phyloP scores from a whole-genome alignment of 768 basidiomycete species.

The Tephrocybe sp. region DNA sequence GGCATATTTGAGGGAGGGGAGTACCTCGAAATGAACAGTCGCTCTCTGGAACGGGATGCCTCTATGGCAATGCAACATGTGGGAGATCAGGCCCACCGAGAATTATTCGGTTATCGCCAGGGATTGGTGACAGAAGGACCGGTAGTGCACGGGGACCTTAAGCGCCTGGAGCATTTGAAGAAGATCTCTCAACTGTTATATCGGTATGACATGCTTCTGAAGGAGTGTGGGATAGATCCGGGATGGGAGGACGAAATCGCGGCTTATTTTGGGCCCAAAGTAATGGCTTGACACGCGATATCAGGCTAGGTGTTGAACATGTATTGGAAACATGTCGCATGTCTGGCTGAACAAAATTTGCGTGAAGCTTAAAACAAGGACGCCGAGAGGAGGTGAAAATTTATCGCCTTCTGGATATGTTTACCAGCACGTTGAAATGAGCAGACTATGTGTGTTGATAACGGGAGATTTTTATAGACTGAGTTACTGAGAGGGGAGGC shows the following conservation, averaged over 20 bases:
- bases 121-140: slow-evolving; percentile 5
- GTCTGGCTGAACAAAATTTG: too few relatives aligned
- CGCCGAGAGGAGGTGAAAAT: too few relatives aligned
- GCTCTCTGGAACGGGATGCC: slow-evolving; percentile 17
- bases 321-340: too few relatives aligned
- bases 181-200: slow-evolving; percentile 35
- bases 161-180: slow-evolving; percentile 33
- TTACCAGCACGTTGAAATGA: too few relatives aligned
- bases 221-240: slow-evolving; percentile 32
- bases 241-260: slow-evolving; percentile 27
- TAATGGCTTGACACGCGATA: too few relatives aligned
- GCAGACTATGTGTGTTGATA: too few relatives aligned
- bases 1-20: slow-evolving; percentile 24
- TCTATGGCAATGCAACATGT: slow-evolving; percentile 24
- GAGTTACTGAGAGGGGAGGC: too few relatives aligned
- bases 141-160: slow-evolving; percentile 20
- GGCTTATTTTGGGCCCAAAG: slow-evolving; percentile 17
- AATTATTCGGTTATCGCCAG: slow-evolving; percentile 22
- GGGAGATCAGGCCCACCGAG: slow-evolving; percentile 30
- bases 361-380: too few relatives aligned
- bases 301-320: too few relatives aligned
- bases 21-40: slow-evolving; percentile 24
- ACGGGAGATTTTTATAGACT: too few relatives aligned
- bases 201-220: slow-evolving; percentile 33
- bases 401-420: too few relatives aligned